Evolutionary conservation across 441 rosid species (phyloP), one percentile per base, ranked within the genome.

Genomic region (Flueggea neowawraea): DNA sequence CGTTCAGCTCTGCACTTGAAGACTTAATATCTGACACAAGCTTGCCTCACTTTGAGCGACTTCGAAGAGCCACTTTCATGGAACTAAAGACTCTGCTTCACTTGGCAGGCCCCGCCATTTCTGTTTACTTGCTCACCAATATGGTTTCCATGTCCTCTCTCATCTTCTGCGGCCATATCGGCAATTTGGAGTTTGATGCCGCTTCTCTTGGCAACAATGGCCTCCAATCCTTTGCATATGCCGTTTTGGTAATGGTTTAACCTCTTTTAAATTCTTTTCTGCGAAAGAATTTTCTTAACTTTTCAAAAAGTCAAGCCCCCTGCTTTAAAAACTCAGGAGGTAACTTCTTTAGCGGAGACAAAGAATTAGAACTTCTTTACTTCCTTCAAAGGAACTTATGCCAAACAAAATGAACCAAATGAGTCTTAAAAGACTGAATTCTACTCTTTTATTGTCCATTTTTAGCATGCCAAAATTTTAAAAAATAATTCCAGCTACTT

Each of bases 41-140:
- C n/a, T 17, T 78, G 43, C 44, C 90, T 0, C 56, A 47, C 62
- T 60, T 67, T 53, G 57, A 55, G 63, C 82, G 89, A 45, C 58
- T 84, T 17, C 70, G 64, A 58, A 62, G 63, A 60, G 92, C 89
- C 5, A 60, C 80, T 0, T 75, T 78, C 56, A 76, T 81, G 41
- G 97, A 87, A 58, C 62, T 82, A 52, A 78, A 61, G 71, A 55
- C 83, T n/a, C n/a, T 88, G 15, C 75, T 71, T 68, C 67, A 45
- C 13, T 64, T 90, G 12, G 95, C 91, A 3, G 91, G 70, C 11
- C 91, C 91, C 0, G 85, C 88, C 0, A 72, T 78, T 16, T 52
- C 74, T 16, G 83, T 84, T 31, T 90, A 90, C 69, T 10, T 83
- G 69, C 75, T 86, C 62, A 88, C 80, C 72, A 60, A 72, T 55